Conservation (phyloP, 2,329 filamentous ascomycete genomes). For the Verticillium nonalfalfae region DNA sequence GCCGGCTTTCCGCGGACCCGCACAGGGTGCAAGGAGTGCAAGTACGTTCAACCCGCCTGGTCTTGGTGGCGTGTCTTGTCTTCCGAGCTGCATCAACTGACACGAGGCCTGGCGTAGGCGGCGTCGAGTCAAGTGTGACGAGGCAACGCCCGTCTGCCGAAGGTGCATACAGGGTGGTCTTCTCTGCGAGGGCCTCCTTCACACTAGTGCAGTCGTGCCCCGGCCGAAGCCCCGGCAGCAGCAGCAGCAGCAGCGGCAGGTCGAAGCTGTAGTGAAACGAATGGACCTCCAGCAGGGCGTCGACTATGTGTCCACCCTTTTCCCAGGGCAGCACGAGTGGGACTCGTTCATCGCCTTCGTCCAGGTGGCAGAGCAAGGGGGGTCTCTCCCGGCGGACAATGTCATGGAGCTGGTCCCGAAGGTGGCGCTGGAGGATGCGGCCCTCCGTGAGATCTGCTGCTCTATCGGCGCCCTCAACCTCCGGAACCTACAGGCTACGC, state of each 20-base stretch:
- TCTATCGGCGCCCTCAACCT: constrained; percentile 2
- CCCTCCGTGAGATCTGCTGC: constrained; percentile 5
- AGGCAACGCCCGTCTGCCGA: constrained; percentile 29
- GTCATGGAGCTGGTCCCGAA: not conserved
- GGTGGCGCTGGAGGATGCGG: not conserved
- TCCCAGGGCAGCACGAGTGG: constrained; percentile 6
- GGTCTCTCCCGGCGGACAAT: not conserved
- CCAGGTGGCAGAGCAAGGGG: constrained; percentile 1
- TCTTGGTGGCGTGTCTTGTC: no score
- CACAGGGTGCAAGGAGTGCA: constrained; percentile 8
- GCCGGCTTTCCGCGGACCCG: constrained; percentile 5
- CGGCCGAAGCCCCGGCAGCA: not conserved
- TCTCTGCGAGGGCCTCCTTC: constrained; percentile 1
- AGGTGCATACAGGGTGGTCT: constrained; percentile 19
- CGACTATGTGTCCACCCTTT: constrained; percentile 3
- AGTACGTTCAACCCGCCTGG: constrained; percentile 1
- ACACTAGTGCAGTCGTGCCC: not conserved
- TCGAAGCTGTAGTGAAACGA: not conserved
- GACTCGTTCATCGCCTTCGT: constrained; percentile 6
- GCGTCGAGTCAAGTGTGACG: constrained; percentile 38
- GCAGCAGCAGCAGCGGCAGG: not conserved
- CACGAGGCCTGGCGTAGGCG: not conserved
- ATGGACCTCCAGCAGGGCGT: not conserved
- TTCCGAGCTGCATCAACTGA: not conserved
- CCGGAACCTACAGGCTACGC: not conserved